These are phyloP conservation scores for Aspergillus jensenii DNA, from an alignment of 2,329 filamentous ascomycete genomes.

Conservation along the genomic window DNA sequence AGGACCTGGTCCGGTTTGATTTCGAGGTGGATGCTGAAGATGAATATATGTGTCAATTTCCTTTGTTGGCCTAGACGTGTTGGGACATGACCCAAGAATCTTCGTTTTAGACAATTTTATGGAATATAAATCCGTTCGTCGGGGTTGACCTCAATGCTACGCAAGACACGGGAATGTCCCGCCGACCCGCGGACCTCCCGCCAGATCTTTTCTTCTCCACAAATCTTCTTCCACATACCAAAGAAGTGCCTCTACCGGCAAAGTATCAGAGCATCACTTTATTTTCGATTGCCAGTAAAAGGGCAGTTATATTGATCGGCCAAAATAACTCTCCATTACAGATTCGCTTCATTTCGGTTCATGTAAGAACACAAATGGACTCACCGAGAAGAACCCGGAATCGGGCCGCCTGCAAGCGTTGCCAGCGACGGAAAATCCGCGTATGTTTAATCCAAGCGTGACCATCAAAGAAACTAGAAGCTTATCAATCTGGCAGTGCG, in stretches of 20 bases:
- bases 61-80: not conserved
- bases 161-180: not conserved
- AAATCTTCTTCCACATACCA: not conserved
- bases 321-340: not conserved
- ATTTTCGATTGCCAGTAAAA: not conserved
- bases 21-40: constrained; percentile 48
- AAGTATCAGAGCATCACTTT: not conserved
- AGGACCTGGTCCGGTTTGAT: constrained; percentile 55
- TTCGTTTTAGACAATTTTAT: not conserved
- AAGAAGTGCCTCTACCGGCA: not conserved
- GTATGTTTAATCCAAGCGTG: constrained; percentile 28
- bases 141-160: not conserved
- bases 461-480: constrained; percentile 2
- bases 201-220: not conserved
- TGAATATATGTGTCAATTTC: constrained; percentile 26
- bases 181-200: not conserved
- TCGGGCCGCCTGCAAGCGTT: constrained; percentile 37
- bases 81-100: not conserved
- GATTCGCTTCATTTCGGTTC: not conserved
- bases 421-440: constrained; percentile 53
- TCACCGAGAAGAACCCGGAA: constrained; percentile 30
- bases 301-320: not conserved
- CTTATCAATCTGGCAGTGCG: constrained; percentile 37
- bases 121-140: not conserved
- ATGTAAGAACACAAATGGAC: constrained; percentile 19